Conservation (phyloP, 345 rosid species). For the Brassica napus region Da-Ae NC_063452.1:56462001-56462500, state of each 20-base stretch:
- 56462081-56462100: neutral
- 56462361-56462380: conserved; percentile 32
- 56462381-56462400: conserved; percentile 32
- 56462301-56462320: conserved; percentile 36
- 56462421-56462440: conserved; percentile 32
- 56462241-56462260: neutral
- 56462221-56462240: neutral
- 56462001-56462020: conserved; percentile 33
- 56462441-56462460: conserved; percentile 29
- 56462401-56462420: conserved; percentile 32
- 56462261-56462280: neutral
- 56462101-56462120: conserved; percentile 25
- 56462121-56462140: conserved; percentile 38
- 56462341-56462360: conserved; percentile 37
- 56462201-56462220: neutral
- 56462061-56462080: neutral
- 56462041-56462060: neutral
- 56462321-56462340: conserved; percentile 43
- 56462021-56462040: conserved; percentile 30
- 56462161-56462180: neutral
- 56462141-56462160: conserved; percentile 10
- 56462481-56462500: conserved; percentile 36
- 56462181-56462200: neutral
- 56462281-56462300: neutral
- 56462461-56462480: conserved; percentile 37